Conservation (phyloP, 192 early-diverging fungal species). For the Linnemannia exigua region DNA sequence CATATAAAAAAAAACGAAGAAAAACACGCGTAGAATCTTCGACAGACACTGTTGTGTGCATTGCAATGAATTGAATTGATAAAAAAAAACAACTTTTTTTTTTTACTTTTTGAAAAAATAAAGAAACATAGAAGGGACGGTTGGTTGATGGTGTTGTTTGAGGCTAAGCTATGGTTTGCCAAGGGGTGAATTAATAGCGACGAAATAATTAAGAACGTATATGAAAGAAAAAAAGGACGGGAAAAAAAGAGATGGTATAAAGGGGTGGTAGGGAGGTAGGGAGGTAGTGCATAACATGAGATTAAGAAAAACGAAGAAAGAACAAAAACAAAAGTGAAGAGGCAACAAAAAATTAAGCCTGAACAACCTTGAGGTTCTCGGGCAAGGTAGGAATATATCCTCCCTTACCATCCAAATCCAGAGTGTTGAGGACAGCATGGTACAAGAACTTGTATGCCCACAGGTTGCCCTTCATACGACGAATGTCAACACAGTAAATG, state of each 20-base stretch:
- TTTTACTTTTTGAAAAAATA: not conserved
- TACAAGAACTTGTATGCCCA: constrained; percentile 88
- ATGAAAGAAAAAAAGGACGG: not conserved
- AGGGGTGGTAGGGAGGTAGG: not conserved
- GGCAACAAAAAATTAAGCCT: not conserved
- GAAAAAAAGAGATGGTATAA: constrained; percentile 4
- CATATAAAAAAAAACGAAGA: too few relatives aligned
- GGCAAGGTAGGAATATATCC: constrained; percentile 58
- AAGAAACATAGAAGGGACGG: not conserved
- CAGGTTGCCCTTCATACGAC: constrained; percentile 80
- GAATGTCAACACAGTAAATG: constrained; percentile 82
- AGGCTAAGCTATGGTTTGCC: too few relatives aligned
- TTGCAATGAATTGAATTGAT: too few relatives aligned
- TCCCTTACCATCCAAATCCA: constrained; percentile 65
- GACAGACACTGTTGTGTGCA: too few relatives aligned
- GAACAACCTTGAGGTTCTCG: constrained; percentile 46
- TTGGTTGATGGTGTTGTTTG: too few relatives aligned
- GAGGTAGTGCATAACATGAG: not conserved
- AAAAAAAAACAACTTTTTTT: not conserved
- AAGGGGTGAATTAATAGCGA: too few relatives aligned
- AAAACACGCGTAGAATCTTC: too few relatives aligned
- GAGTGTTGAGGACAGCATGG: constrained; percentile 65
- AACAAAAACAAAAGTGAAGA: not conserved
- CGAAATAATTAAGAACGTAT: not conserved
- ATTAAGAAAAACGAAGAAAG: not conserved